Conservation (phyloP, 75 land plant species). For the Pinus tabuliformis region DNA sequence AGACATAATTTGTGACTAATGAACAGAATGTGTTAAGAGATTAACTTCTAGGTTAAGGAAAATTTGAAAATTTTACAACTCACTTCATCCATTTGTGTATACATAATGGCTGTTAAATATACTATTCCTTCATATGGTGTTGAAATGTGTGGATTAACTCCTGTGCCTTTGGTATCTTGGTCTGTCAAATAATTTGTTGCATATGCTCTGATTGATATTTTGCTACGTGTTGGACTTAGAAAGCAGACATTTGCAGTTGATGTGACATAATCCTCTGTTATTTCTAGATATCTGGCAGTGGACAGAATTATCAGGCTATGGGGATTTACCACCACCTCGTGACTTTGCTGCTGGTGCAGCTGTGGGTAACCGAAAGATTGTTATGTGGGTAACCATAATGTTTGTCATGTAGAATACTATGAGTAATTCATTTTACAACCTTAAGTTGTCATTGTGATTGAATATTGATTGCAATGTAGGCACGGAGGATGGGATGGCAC, state of each 20-base stretch:
- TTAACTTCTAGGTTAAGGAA: background rate
- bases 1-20: background rate
- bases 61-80: background rate
- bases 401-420: background rate
- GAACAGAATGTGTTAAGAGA: background rate
- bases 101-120: background rate
- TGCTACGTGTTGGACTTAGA: background rate
- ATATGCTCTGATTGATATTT: background rate
- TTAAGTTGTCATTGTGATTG: background rate
- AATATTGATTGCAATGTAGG: conserved; percentile 38
- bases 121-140: background rate
- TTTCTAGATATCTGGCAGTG: conserved; percentile 94
- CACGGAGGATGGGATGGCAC: conserved; percentile 99
- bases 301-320: conserved; percentile 88
- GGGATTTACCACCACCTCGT: conserved; percentile 86
- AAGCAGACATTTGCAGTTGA: background rate
- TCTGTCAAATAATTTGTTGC: background rate
- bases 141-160: background rate
- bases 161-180: background rate
- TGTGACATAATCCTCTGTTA: conserved; percentile 1
- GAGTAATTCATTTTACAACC: background rate
- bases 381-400: conserved; percentile 57
- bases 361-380: conserved; percentile 84
- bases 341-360: conserved; percentile 95
- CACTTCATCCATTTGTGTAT: background rate